phyloP scores from a whole-genome alignment of 2,329 filamentous ascomycete genomes.

The Stemphylium beticola region DNA sequence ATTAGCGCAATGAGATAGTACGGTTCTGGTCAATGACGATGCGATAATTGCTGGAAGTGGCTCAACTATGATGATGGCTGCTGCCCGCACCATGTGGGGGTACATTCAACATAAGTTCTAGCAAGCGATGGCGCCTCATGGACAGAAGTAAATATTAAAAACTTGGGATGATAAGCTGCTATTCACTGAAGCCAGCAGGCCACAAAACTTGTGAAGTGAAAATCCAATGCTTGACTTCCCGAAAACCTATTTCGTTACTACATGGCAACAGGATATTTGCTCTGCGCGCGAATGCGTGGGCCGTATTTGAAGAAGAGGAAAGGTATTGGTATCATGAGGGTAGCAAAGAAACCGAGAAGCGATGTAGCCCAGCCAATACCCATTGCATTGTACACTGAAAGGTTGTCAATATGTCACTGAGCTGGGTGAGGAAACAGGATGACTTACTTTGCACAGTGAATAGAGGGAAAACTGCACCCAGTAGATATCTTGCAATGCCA shows the following conservation, averaged over 20 bases:
- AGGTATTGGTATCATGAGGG: conserved; percentile 42
- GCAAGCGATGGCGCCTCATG: too few relatives aligned
- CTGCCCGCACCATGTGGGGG: too few relatives aligned
- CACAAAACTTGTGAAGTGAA: neutral
- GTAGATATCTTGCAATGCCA: conserved; percentile 46
- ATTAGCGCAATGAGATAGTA: too few relatives aligned
- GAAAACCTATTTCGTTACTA: neutral
- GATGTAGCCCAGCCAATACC: conserved; percentile 50
- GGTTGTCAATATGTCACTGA: neutral
- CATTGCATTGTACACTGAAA: conserved; percentile 40
- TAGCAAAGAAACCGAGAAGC: conserved; percentile 49
- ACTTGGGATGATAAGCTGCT: too few relatives aligned
- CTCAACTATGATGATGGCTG: too few relatives aligned
- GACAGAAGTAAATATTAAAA: too few relatives aligned
- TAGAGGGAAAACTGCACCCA: conserved; percentile 46
- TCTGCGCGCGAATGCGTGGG: conserved; percentile 30
- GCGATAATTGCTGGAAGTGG: too few relatives aligned
- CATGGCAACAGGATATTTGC: conserved; percentile 25
- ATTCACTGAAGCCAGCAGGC: neutral
- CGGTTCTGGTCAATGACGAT: too few relatives aligned
- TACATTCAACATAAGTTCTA: too few relatives aligned
- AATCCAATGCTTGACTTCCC: neutral
- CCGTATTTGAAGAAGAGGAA: conserved; percentile 38
- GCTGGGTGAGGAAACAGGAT: neutral
- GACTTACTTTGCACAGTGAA: conserved; percentile 47